These are phyloP conservation scores for Alternaria atra DNA, from an alignment of 2,329 filamentous ascomycete species.

Conservation along the genomic window DNA sequence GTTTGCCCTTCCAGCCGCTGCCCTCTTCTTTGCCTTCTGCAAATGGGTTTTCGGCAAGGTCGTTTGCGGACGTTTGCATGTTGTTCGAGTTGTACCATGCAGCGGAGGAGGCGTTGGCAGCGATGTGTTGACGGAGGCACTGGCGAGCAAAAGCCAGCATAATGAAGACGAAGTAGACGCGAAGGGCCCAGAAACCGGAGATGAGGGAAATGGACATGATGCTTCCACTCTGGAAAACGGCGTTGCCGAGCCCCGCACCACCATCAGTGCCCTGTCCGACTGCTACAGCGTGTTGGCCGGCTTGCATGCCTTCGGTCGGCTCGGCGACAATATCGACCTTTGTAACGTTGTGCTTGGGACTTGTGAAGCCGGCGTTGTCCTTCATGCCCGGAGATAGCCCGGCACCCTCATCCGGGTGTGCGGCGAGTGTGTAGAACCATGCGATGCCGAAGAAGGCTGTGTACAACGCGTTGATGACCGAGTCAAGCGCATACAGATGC, in stretches of 20 bases:
- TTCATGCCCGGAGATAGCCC: constrained; percentile 64
- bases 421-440: constrained; percentile 82
- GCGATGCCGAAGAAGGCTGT: constrained; percentile 82
- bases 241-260: constrained; percentile 65
- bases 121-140: constrained; percentile 75
- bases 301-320: constrained; percentile 55
- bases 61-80: constrained; percentile 53
- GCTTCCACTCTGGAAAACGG: constrained; percentile 71
- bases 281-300: constrained; percentile 64
- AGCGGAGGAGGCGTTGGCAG: constrained; percentile 54
- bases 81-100: constrained; percentile 52
- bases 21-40: constrained; percentile 74
- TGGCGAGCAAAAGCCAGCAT: constrained; percentile 84
- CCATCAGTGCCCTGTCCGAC: constrained; percentile 52
- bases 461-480: constrained; percentile 80
- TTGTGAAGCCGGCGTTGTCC: constrained; percentile 71
- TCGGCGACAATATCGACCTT: constrained; percentile 63
- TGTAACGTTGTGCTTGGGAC: constrained; percentile 68
- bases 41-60: constrained; percentile 74
- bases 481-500: constrained; percentile 86
- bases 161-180: constrained; percentile 84
- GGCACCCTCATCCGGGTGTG: constrained; percentile 57
- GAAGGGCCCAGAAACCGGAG: constrained; percentile 74
- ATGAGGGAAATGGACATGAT: constrained; percentile 83
- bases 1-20: constrained; percentile 77